Evolutionary conservation across 2,329 filamentous ascomycete species (phyloP), one percentile per base, ranked within the genome.

Genomic region (Keithomyces neogunnii): DNA sequence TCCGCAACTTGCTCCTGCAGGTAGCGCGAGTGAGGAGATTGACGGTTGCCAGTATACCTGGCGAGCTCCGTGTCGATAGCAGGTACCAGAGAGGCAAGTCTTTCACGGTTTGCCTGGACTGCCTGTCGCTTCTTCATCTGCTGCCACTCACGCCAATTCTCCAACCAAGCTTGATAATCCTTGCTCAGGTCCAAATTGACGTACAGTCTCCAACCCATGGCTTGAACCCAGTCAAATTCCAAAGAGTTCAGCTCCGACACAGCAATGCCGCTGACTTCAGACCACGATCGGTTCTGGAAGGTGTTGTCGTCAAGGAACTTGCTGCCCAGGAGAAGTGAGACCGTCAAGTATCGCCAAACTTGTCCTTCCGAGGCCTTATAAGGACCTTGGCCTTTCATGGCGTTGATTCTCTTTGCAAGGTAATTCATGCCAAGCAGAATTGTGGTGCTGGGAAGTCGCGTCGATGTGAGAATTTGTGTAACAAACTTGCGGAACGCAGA

Each of bases 291-390:
- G 72, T 96, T 96, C 76, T 96, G 91, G 71, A 96, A 96, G 5
- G 91, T 96, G 71, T 96, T 96, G 75, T 96, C 91, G 63, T 96
- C 91, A 58, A 96, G 75, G 63, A 96, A 96, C 73, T 96, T 96
- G 81, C 89, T 95, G 54, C 89, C 91, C 49, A 96, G 77, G 48
- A 96, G 79, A 52, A 96, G 74, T 6, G 87, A 83, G 38, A 92
- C 86, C 5, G 90, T 95, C 57, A 96, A 78, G 73, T 95, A 85
- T 54, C 89, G 86, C 77, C 92, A 95, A 50, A 95, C 80, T 64
- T 93, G 85, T 43, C 85, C 86, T 59, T 83, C 80, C 50, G 74
- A 80, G 40, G 78, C 73, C 55, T 73, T 76, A 61, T 80, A 84
- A 38, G 78, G 73, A 8, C 73, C 73, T 49, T 71, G 68, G 35